phyloP scores from a whole-genome alignment of 1,284 basidiomycete species.

The Ganoderma boninense region DNA sequence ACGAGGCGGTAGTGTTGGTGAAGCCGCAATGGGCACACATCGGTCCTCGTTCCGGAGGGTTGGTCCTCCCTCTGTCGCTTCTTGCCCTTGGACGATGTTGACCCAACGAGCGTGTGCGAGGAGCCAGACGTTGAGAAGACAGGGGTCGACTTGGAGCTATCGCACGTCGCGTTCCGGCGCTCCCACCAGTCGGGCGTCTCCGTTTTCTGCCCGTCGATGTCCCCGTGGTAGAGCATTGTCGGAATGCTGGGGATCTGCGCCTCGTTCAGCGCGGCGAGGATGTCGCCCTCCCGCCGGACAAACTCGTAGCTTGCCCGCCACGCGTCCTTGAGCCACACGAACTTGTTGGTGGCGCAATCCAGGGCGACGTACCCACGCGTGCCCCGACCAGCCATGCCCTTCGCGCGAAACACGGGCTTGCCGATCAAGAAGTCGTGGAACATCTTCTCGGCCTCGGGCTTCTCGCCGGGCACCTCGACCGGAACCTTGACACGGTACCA shows the following conservation, averaged over 20 bases:
- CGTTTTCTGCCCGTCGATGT: conserved; percentile 11
- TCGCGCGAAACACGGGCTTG: conserved; percentile 10
- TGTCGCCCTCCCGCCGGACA: conserved; percentile 2
- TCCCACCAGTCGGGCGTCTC: conserved; percentile 2
- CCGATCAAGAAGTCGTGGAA: conserved; percentile 10
- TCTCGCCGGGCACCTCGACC: not conserved
- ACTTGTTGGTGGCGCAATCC: not conserved
- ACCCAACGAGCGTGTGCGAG: not conserved
- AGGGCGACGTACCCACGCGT: conserved; percentile 20
- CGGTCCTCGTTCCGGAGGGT: not conserved
- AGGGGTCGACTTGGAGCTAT: not conserved
- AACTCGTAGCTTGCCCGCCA: conserved; percentile 9
- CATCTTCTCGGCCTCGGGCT: not conserved
- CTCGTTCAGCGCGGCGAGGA: not conserved
- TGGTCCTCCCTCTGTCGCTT: not conserved
- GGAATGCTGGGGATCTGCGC: not conserved
- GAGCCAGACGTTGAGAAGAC: not conserved
- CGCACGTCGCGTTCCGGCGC: not conserved
- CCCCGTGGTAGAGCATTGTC: conserved; percentile 11
- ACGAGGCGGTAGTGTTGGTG: conserved; percentile 11
- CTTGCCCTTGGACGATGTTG: not conserved
- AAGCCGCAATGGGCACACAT: not conserved
- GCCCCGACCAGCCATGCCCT: conserved; percentile 8
- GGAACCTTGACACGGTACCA: conserved; percentile 4
- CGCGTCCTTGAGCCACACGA: conserved; percentile 17